These are phyloP conservation scores for Sporothrix dimorphospora DNA, from an alignment of 2,329 filamentous ascomycete genomes.

Conservation along the genomic window DNA sequence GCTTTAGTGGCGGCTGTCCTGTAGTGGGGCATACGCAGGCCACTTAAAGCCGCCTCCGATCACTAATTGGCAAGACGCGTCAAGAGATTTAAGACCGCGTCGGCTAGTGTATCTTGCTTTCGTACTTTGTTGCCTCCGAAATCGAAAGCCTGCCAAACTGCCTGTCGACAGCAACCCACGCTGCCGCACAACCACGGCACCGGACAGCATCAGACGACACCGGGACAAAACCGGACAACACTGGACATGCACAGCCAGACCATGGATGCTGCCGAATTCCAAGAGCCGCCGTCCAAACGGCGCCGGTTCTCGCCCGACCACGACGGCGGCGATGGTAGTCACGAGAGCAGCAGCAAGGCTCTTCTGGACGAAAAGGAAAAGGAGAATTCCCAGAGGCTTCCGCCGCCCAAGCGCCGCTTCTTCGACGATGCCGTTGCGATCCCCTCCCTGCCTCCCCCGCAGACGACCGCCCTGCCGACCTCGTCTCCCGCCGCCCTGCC, in stretches of 20 bases:
- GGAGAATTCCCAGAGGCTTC: conserved; percentile 40
- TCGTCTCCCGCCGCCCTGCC: conserved; percentile 24
- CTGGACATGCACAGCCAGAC: neutral
- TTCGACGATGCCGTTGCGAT: conserved; percentile 43
- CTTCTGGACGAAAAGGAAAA: conserved; percentile 27
- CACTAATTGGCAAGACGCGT: conserved; percentile 38
- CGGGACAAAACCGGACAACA: neutral
- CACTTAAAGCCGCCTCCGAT: conserved; percentile 38
- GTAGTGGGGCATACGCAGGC: conserved; percentile 1
- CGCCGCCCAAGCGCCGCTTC: conserved; percentile 52
- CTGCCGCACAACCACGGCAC: neutral
- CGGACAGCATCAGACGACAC: neutral
- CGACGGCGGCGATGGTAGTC: neutral
- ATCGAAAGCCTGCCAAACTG: neutral
- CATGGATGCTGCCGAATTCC: conserved; percentile 45
- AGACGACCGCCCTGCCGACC: neutral
- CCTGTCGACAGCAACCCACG: neutral
- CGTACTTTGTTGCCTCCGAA: neutral
- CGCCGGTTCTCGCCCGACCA: conserved; percentile 37
- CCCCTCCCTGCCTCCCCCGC: conserved; percentile 23
- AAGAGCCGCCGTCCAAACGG: conserved; percentile 43
- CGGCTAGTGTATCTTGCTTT: conserved; percentile 5
- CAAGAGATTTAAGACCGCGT: conserved; percentile 25
- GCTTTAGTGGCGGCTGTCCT: neutral
- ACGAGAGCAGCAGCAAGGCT: neutral